Evolutionary conservation across 106 monocot species (phyloP).

Genomic region (Agapanthus africanus): DNA sequence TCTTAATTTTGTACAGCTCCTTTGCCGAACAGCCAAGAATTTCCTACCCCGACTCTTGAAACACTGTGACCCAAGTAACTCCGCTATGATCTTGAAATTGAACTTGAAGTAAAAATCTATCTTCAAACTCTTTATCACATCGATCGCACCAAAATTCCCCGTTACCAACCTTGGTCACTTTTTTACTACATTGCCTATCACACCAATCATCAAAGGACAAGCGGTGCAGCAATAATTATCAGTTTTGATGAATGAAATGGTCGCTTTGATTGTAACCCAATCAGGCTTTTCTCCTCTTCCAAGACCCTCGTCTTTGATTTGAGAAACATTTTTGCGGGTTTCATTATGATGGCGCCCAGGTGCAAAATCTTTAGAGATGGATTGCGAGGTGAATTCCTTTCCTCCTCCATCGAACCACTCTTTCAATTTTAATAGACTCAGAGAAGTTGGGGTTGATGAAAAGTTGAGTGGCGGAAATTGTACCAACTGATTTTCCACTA

Average conservation of each 20-base stretch:
- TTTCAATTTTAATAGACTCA: constrained; percentile 54
- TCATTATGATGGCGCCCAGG: constrained; percentile 35
- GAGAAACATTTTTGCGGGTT: constrained; percentile 58
- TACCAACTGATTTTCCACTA: constrained; percentile 88
- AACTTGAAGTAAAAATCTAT: constrained; percentile 84
- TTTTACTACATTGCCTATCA: constrained; percentile 81
- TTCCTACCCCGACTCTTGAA: constrained; percentile 90
- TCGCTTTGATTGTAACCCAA: constrained; percentile 81
- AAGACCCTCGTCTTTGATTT: constrained; percentile 92
- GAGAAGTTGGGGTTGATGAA: constrained; percentile 74
- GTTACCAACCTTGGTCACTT: constrained; percentile 42
- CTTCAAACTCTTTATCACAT: constrained; percentile 67
- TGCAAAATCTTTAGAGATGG: constrained; percentile 69
- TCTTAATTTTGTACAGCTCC: constrained; percentile 54
- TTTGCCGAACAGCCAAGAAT: constrained; percentile 72
- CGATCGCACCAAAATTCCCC: constrained; percentile 77
- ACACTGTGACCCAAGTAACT: constrained; percentile 72
- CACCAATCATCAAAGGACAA: constrained; percentile 68
- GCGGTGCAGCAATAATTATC: constrained; percentile 90
- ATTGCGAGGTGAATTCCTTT: constrained; percentile 40
- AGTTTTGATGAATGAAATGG: constrained; percentile 64
- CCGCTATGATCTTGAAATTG: constrained; percentile 94
- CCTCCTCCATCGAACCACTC: constrained; percentile 85
- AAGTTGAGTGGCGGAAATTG: constrained; percentile 73
- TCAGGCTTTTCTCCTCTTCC: constrained; percentile 87